Conservation (phyloP, 2,329 filamentous ascomycete species). For the Arthrobotrys entomopaga region DNA sequence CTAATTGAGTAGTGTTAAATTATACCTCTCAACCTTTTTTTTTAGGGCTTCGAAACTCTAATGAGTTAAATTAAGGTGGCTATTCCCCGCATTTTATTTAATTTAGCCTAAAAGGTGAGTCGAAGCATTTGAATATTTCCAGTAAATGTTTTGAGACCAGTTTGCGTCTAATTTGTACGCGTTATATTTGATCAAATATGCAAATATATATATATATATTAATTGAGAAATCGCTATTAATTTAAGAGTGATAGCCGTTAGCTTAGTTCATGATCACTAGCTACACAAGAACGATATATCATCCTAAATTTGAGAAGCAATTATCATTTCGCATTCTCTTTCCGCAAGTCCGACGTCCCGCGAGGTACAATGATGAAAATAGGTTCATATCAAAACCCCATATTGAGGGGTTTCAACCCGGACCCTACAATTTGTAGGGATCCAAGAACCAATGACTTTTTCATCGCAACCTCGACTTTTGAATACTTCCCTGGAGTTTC, state of each 20-base stretch:
- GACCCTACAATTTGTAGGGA: constrained; percentile 67
- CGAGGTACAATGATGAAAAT: constrained; percentile 25
- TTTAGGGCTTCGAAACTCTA: neutral
- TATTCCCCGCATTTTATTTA: constrained; percentile 31
- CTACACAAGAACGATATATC: neutral
- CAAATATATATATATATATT: too few relatives aligned
- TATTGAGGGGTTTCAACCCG: constrained; percentile 71
- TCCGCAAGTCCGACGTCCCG: constrained; percentile 28
- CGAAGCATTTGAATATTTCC: too few relatives aligned
- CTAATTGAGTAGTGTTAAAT: too few relatives aligned
- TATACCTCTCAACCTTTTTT: too few relatives aligned
- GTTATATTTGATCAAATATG: too few relatives aligned
- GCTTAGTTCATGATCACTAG: too few relatives aligned
- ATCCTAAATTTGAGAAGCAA: neutral
- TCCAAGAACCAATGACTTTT: constrained; percentile 67
- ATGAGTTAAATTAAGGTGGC: neutral
- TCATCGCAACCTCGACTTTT: constrained; percentile 72
- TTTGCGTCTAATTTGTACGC: too few relatives aligned
- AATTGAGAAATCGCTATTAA: too few relatives aligned
- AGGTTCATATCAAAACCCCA: constrained; percentile 64
- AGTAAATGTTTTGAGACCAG: too few relatives aligned
- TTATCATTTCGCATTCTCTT: constrained; percentile 24
- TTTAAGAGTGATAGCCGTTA: too few relatives aligned
- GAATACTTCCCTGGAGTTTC: constrained; percentile 72
- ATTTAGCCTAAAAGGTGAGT: constrained; percentile 40